phyloP scores from a whole-genome alignment of 306 rosid species.

The Pterocarpus santalinus region DNA sequence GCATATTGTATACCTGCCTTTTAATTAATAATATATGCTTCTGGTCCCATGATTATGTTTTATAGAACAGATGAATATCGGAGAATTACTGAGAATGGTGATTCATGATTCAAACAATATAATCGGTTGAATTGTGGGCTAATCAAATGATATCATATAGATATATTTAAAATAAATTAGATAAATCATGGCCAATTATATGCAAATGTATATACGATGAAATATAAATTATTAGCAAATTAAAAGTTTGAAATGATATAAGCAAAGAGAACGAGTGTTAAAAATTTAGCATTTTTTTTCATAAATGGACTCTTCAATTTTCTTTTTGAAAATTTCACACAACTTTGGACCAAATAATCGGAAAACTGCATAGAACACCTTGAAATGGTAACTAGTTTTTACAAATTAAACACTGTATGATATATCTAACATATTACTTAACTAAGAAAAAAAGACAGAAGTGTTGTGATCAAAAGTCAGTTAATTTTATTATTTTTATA shows the following conservation, averaged over 20 bases:
- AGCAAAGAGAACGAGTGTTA: not conserved
- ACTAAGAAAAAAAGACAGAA: not conserved
- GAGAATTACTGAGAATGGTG: not conserved
- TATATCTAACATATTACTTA: not conserved
- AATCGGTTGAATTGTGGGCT: not conserved
- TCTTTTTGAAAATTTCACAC: not conserved
- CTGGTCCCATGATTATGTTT: not conserved
- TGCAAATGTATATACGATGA: not conserved
- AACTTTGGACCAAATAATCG: not conserved
- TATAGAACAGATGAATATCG: not conserved
- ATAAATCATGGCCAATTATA: not conserved
- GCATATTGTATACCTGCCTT: not conserved
- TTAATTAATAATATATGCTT: too few species aligned
- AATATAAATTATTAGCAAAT: not conserved
- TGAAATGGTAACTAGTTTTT: not conserved
- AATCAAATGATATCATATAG: not conserved
- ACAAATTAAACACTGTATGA: not conserved
- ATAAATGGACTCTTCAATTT: not conserved
- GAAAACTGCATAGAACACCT: not conserved
- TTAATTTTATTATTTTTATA: not conserved
- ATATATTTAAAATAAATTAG: not conserved
- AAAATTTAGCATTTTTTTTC: not conserved
- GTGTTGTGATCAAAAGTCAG: not conserved
- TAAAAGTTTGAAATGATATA: not conserved
- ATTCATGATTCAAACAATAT: constrained; percentile 17